Percentiles rank a stretch among this genome's conserved stretches.
These are phyloP conservation scores for Leucaena leucocephala DNA, from an alignment of 306 rosid genomes.

Conservation along the genomic window DNA sequence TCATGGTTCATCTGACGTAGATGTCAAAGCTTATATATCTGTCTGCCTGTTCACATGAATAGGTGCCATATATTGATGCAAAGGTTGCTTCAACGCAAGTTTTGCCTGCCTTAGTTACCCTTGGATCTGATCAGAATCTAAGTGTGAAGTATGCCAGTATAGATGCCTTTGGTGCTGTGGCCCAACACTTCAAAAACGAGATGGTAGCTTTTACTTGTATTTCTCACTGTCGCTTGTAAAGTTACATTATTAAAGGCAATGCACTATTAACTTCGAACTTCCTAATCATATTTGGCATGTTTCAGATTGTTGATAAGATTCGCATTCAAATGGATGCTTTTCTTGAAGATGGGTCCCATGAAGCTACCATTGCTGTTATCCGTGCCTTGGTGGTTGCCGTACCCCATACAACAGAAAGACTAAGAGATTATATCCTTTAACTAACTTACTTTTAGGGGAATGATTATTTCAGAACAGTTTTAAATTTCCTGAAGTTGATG, in stretches of 20 bases:
- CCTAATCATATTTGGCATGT: conserved; percentile 38
- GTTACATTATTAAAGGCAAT: conserved; percentile 19
- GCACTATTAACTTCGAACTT: conserved; percentile 32
- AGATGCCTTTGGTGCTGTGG: conserved; percentile 93
- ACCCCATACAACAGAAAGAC: conserved; percentile 86
- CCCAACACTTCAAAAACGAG: conserved; percentile 89
- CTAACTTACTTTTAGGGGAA: conserved; percentile 27
- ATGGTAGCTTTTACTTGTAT: conserved; percentile 54
- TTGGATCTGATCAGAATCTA: conserved; percentile 90
- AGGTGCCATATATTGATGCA: conserved; percentile 88
- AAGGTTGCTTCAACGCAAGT: conserved; percentile 91
- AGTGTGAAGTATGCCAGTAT: conserved; percentile 95
- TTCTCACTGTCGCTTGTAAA: conserved; percentile 36
- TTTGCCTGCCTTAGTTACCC: conserved; percentile 92
- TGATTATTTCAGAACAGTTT: neutral
- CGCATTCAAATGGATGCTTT: conserved; percentile 99
- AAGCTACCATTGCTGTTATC: conserved; percentile 87
- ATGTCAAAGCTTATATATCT: conserved; percentile 33
- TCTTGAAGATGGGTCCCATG: conserved; percentile 98
- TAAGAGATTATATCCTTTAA: conserved; percentile 94
- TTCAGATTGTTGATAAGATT: conserved; percentile 94
- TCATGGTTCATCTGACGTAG: conserved; percentile 37
- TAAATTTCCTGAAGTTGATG: conserved; percentile 16
- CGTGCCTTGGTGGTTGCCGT: conserved; percentile 92
- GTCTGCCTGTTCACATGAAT: conserved; percentile 27